phyloP scores from a whole-genome alignment of 2,329 filamentous ascomycete genomes.

The Trichoderma gracile region DNA sequence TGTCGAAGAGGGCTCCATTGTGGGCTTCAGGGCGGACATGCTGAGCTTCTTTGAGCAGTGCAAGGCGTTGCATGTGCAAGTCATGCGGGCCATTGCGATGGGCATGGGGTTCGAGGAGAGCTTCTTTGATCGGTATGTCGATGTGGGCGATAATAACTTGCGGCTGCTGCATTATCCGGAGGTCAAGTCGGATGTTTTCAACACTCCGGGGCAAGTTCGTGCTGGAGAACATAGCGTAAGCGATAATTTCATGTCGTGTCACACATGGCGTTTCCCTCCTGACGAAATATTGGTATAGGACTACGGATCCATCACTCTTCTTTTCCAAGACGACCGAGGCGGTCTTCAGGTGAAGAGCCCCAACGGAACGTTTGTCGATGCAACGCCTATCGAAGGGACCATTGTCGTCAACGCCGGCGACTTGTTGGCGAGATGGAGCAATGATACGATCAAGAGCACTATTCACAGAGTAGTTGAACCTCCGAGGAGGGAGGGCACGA shows the following conservation, averaged over 20 bases:
- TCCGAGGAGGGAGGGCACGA: conserved; percentile 56
- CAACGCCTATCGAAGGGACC: conserved; percentile 76
- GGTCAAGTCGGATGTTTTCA: conserved; percentile 65
- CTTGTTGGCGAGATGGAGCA: conserved; percentile 82
- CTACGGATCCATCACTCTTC: conserved; percentile 61
- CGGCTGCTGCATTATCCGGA: conserved; percentile 76
- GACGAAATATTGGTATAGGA: conserved; percentile 39
- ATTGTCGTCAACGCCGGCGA: conserved; percentile 91
- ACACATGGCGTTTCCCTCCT: neutral
- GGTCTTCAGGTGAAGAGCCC: conserved; percentile 66
- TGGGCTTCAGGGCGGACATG: conserved; percentile 72
- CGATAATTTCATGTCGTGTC: neutral
- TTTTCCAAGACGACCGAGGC: conserved; percentile 61
- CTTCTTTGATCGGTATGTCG: conserved; percentile 77
- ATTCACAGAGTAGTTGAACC: conserved; percentile 89
- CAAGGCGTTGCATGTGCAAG: conserved; percentile 69
- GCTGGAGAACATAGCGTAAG: conserved; percentile 71
- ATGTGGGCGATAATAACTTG: conserved; percentile 69
- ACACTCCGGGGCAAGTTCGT: conserved; percentile 69
- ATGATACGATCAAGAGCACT: conserved; percentile 87
- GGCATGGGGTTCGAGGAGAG: conserved; percentile 69
- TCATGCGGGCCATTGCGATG: conserved; percentile 84
- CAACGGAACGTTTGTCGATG: conserved; percentile 76
- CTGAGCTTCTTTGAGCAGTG: conserved; percentile 71
- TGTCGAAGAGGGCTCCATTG: conserved; percentile 38